phyloP scores from a whole-genome alignment of 495 filamentous ascomycete species.

The Neurospora sublineolata region DNA sequence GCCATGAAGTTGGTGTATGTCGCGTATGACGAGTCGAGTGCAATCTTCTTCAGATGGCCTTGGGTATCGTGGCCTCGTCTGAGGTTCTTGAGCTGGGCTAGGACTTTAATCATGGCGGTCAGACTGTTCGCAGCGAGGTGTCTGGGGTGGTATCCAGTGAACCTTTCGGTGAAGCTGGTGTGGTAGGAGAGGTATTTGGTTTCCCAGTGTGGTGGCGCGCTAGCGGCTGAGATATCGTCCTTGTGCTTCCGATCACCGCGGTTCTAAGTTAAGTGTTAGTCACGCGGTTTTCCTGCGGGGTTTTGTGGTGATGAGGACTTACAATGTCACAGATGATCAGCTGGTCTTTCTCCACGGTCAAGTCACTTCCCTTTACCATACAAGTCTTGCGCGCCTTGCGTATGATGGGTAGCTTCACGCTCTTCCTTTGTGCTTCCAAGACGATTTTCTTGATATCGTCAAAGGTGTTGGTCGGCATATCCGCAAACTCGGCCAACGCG shows the following conservation, averaged over 20 bases:
- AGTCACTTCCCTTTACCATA: not conserved
- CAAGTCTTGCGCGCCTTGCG: not conserved
- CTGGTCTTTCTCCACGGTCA: conserved; percentile 1
- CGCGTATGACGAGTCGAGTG: not conserved
- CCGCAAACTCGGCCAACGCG: not conserved
- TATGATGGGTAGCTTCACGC: conserved; percentile 6
- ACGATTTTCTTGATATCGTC: not conserved
- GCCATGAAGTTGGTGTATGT: conserved; percentile 10
- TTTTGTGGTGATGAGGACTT: not conserved
- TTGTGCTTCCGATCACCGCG: not conserved
- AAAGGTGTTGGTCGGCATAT: not conserved
- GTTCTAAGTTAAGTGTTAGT: not conserved
- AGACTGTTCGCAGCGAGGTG: not conserved
- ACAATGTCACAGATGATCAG: conserved; percentile 8
- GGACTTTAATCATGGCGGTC: conserved; percentile 4
- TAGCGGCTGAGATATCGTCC: not conserved
- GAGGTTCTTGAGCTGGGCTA: conserved; percentile 6
- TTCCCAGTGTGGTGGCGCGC: not conserved
- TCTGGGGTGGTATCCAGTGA: not conserved
- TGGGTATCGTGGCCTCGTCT: conserved; percentile 10
- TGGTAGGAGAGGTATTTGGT: conserved; percentile 1
- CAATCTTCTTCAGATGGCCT: conserved; percentile 7
- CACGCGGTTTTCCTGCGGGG: not conserved
- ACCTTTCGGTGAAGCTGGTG: conserved; percentile 2
- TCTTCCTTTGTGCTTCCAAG: not conserved